A percentile compares a stretch with the other conserved stretches of the same genome.
phyloP scores from a whole-genome alignment of 768 basidiomycete species.

The Inosperma sp. region DNA sequence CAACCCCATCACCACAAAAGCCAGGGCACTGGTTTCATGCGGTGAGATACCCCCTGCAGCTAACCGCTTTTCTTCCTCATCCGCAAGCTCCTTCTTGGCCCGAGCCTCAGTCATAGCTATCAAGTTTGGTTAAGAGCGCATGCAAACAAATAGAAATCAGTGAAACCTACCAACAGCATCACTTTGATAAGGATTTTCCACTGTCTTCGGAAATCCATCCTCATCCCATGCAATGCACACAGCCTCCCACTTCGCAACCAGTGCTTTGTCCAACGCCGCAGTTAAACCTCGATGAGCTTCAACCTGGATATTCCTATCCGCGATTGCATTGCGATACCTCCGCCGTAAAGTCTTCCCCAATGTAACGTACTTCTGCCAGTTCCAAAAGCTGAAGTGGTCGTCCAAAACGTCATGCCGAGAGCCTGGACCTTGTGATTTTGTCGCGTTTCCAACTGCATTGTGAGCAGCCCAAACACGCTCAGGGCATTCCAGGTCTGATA shows the following conservation, averaged over 20 bases:
- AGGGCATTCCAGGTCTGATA: conserved; percentile 29
- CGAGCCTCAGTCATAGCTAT: conserved; percentile 9
- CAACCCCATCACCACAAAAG: conserved; percentile 11
- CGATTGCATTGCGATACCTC: conserved; percentile 4
- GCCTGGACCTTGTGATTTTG: conserved; percentile 12
- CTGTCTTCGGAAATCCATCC: conserved; percentile 1
- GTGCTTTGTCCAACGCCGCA: neutral
- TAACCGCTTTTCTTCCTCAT: conserved; percentile 4
- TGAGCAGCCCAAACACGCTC: conserved; percentile 20
- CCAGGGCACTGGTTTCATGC: conserved; percentile 8
- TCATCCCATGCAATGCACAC: conserved; percentile 13
- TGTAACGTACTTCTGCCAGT: conserved; percentile 9
- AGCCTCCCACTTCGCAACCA: conserved; percentile 1
- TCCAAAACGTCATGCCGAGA: too few species aligned
- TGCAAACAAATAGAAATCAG: neutral
- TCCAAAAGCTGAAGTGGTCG: too few species aligned
- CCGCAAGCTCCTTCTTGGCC: conserved; percentile 4
- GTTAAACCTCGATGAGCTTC: too few species aligned
- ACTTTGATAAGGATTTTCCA: conserved; percentile 12
- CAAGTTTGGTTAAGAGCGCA: neutral
- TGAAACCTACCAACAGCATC: conserved; percentile 8
- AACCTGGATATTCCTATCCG: conserved; percentile 9
- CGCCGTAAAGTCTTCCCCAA: conserved; percentile 6
- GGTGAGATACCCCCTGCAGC: neutral
- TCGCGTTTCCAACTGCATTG: conserved; percentile 10